These are phyloP conservation scores for Termitomyces titanicus DNA, from an alignment of 768 basidiomycete species.

Conservation along the genomic window DNA sequence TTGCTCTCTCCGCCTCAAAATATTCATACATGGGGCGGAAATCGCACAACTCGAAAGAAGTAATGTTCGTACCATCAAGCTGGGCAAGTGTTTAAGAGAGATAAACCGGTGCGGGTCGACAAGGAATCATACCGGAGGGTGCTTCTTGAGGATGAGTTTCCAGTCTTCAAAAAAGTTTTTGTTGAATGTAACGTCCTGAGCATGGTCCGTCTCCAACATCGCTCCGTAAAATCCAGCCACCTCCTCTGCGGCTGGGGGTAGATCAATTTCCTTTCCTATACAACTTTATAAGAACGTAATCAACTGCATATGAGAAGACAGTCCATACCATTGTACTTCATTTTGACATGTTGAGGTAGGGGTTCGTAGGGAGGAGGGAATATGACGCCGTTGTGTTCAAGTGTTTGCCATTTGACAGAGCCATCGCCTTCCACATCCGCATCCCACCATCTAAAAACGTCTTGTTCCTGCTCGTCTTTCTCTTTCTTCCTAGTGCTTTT, in stretches of 20 bases:
- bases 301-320: slow-evolving; percentile 3
- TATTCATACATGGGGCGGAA: slow-evolving; percentile 93
- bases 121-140: slow-evolving; percentile 74
- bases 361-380: slow-evolving; percentile 95
- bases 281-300: slow-evolving; percentile 6
- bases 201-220: slow-evolving; percentile 90
- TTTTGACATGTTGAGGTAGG: slow-evolving; percentile 78
- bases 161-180: slow-evolving; percentile 97
- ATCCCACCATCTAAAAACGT: slow-evolving; percentile 88
- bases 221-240: slow-evolving; percentile 96
- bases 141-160: slow-evolving; percentile 66
- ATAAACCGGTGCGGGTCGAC: slow-evolving; percentile 1
- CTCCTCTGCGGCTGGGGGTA: slow-evolving; percentile 88
- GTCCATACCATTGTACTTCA: slow-evolving; percentile 87
- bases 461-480: slow-evolving; percentile 71
- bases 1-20: slow-evolving; percentile 88
- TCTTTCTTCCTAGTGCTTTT: slow-evolving; percentile 52
- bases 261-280: slow-evolving; percentile 71
- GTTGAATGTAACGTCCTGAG: slow-evolving; percentile 82
- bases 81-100: slow-evolving; percentile 23
- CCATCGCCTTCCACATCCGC: slow-evolving; percentile 70
- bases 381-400: slow-evolving; percentile 91
- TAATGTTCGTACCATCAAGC: slow-evolving; percentile 74
- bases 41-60: slow-evolving; percentile 77
- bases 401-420: slow-evolving; percentile 87